phyloP scores from a whole-genome alignment of 495 filamentous ascomycete species.

The Pseudotulostoma volvatum region DNA sequence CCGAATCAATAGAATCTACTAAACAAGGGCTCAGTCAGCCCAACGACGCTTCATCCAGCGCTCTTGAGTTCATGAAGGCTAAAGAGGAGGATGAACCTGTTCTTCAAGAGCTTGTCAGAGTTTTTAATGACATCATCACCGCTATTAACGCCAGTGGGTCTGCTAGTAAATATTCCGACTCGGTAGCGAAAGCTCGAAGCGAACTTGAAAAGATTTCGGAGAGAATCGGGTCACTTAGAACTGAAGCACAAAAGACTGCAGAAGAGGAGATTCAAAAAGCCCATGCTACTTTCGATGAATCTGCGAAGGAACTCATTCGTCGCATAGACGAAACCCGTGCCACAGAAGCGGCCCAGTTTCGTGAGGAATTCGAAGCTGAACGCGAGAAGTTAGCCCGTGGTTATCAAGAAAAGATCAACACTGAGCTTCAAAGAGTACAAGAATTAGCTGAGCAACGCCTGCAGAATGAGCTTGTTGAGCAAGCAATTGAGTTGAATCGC shows the following conservation, averaged over 20 bases:
- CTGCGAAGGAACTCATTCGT: slow-evolving; percentile 58
- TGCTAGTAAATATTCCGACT: slow-evolving; percentile 51
- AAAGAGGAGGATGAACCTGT: slow-evolving; percentile 63
- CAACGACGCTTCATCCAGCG: slow-evolving; percentile 32
- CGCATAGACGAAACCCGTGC: slow-evolving; percentile 55
- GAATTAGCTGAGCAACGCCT: slow-evolving; percentile 63
- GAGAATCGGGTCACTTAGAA: slow-evolving; percentile 58
- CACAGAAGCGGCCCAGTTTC: slow-evolving; percentile 61
- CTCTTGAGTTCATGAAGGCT: slow-evolving; percentile 59
- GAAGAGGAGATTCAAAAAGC: slow-evolving; percentile 54
- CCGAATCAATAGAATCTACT: slow-evolving; percentile 13
- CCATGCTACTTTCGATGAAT: slow-evolving; percentile 62
- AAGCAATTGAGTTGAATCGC: slow-evolving; percentile 73
- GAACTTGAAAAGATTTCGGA: slow-evolving; percentile 60
- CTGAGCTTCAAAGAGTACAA: slow-evolving; percentile 56
- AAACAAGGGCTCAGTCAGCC: slow-evolving; percentile 16
- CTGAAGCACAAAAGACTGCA: slow-evolving; percentile 47
- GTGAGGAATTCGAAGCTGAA: slow-evolving; percentile 78
- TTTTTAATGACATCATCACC: slow-evolving; percentile 87
- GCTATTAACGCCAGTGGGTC: slow-evolving; percentile 74
- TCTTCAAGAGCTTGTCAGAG: slow-evolving; percentile 85
- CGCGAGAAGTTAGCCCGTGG: slow-evolving; percentile 54
- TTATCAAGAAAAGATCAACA: slow-evolving; percentile 65
- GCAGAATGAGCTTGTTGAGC: slow-evolving; percentile 75
- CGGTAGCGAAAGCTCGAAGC: slow-evolving; percentile 66